Conservation (phyloP, 768 basidiomycete genomes). For the Ramaria rubella region DNA sequence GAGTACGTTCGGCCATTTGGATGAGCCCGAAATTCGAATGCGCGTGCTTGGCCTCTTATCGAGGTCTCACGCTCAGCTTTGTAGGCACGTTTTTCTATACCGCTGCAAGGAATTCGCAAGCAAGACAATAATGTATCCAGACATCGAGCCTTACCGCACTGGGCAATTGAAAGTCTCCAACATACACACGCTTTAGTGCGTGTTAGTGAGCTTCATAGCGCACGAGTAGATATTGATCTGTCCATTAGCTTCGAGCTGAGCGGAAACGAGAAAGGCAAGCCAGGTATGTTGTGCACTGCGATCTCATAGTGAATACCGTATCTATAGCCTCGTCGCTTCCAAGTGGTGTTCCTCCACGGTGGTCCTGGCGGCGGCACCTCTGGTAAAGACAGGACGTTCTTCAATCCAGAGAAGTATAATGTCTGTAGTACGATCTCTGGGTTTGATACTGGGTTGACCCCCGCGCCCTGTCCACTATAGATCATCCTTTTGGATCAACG, state of each 20-base stretch:
- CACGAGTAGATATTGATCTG: not conserved
- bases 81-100: not conserved
- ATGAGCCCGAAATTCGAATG: no score
- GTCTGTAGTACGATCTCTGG: constrained; percentile 25
- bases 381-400: constrained; percentile 65
- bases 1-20: constrained; percentile 15
- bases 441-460: not conserved
- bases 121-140: constrained; percentile 51
- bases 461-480: constrained; percentile 32
- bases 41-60: not conserved
- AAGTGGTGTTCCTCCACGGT: constrained; percentile 79
- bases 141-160: constrained; percentile 55
- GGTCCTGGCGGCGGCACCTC: constrained; percentile 79
- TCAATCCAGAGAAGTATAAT: constrained; percentile 82
- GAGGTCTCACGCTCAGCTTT: not conserved
- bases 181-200: constrained; percentile 71
- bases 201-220: constrained; percentile 15
- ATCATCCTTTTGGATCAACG: constrained; percentile 88
- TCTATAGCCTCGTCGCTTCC: not conserved
- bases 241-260: constrained; percentile 66
- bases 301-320: not conserved
- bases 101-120: not conserved
- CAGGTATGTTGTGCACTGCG: constrained; percentile 41
- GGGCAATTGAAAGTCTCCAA: constrained; percentile 67
- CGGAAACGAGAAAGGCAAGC: constrained; percentile 69